Evolutionary conservation across 2,329 filamentous ascomycete genomes (phyloP).

Genomic region (Ascochyta rabiei): DNA sequence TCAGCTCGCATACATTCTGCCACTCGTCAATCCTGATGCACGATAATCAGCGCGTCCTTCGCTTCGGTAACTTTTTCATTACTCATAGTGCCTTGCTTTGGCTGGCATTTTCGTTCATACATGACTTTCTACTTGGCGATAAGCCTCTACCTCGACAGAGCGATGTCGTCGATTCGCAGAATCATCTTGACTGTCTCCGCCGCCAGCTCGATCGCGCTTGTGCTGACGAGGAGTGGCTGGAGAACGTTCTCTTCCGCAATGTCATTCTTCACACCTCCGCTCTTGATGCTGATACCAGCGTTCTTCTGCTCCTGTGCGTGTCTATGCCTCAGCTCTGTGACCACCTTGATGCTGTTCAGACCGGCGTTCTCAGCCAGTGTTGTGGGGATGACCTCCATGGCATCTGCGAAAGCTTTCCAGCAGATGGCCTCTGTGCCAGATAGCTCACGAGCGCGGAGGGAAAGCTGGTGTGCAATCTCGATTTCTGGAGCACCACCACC

Average conservation of each 20-base stretch:
- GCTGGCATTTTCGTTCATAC: constrained; percentile 3
- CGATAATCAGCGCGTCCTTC: not conserved
- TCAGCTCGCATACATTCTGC: not conserved
- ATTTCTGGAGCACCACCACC: constrained; percentile 97
- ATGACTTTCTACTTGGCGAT: not conserved
- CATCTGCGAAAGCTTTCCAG: constrained; percentile 98
- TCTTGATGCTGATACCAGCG: constrained; percentile 97
- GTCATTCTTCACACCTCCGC: constrained; percentile 93
- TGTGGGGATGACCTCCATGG: constrained; percentile 95
- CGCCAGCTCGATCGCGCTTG: constrained; percentile 94
- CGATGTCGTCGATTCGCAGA: constrained; percentile 71
- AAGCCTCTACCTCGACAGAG: constrained; percentile 51
- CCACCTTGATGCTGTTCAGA: constrained; percentile 97
- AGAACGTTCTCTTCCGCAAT: constrained; percentile 97
- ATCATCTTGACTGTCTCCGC: constrained; percentile 99
- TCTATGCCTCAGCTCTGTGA: constrained; percentile 91
- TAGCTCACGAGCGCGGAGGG: constrained; percentile 79
- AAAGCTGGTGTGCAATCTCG: constrained; percentile 87
- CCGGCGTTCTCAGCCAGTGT: constrained; percentile 97
- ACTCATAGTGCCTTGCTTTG: constrained; percentile 14
- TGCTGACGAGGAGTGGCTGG: constrained; percentile 94
- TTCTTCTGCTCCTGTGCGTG: constrained; percentile 96
- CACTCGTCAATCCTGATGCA: not conserved
- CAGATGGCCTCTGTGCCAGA: constrained; percentile 95
- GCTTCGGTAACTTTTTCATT: constrained; percentile 16